phyloP scores from a whole-genome alignment of 495 filamentous ascomycete species.

The Chlorociboria aeruginascens region DNA sequence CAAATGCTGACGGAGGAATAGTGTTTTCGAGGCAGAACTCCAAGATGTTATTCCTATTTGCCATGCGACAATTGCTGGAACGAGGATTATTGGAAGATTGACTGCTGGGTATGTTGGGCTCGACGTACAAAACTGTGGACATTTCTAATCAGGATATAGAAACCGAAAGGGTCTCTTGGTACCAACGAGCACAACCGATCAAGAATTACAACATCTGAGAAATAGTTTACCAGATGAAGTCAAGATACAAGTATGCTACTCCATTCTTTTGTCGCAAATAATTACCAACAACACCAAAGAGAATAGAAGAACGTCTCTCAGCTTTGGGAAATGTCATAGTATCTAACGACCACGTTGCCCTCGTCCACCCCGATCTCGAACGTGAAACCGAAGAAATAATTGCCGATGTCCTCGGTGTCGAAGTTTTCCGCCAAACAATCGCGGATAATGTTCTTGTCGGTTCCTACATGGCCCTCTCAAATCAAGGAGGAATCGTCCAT shows the following conservation, averaged over 20 bases:
- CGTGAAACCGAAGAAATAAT: slow-evolving; percentile 93
- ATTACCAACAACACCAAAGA: slow-evolving; percentile 28
- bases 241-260: slow-evolving; percentile 49
- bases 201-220: slow-evolving; percentile 92
- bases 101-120: slow-evolving; percentile 67
- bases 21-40: slow-evolving; percentile 91
- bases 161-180: slow-evolving; percentile 96
- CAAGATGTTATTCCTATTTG: slow-evolving; percentile 97
- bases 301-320: slow-evolving; percentile 93
- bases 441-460: slow-evolving; percentile 94
- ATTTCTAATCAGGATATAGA: slow-evolving; percentile 27
- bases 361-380: slow-evolving; percentile 94
- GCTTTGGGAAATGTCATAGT: slow-evolving; percentile 96
- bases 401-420: slow-evolving; percentile 91
- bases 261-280: background rate
- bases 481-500: slow-evolving; percentile 94
- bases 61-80: slow-evolving; percentile 94
- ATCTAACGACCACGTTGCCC: slow-evolving; percentile 88
- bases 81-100: slow-evolving; percentile 85
- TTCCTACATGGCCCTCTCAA: slow-evolving; percentile 89
- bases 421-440: slow-evolving; percentile 96
- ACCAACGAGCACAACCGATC: slow-evolving; percentile 90
- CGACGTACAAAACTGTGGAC: background rate
- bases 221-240: slow-evolving; percentile 85
- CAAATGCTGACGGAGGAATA: slow-evolving; percentile 14